Evolutionary conservation across 2,329 filamentous ascomycete genomes (phyloP), one percentile per base, ranked within the genome.

Genomic region (Aspergillus fischeri): DNA sequence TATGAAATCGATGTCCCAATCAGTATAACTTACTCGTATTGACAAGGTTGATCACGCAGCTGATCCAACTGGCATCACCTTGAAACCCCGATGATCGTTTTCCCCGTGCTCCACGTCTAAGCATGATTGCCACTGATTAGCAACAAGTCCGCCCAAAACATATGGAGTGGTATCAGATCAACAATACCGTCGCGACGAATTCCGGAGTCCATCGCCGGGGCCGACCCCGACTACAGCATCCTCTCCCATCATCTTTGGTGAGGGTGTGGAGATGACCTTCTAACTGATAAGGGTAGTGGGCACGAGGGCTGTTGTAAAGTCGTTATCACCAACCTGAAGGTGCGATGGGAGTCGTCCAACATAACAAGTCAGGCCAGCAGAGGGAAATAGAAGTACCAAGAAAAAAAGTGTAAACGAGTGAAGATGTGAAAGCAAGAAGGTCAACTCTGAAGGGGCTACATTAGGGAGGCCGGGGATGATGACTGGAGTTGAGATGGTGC

Each of bases 1-100:
- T 21, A 54, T 35, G 55, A 29, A 29, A 27, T 50, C 7, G 24
- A 24, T 27, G 21, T 7, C 44, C 3, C 24, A 24, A 47, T 6
- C 44, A 17, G 44, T 14, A 24, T 47, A 44, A 70, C 75, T 72
- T 60, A 94, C 91, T 99, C 20, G 94, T 99, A 75, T 99, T 99
- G 63, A 97, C 82, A 63, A 99, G 81, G 74, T 99, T 99, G 77
- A 97, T 89, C 64, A 94, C 89, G 72, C 92, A 96, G 78, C 92
- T 96, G 54, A 88, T 75, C 86, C 90, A 96, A 65, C 90, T 89
- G 65, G 94, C 94, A 70, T 92, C 85, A 54, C 94, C 92, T 59
- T 75, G 75, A 45, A 76, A 71, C 52, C 88, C 88, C 56, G 81
- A 83, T 74, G 89, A 86, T 77, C 92, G 92, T 67, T 88, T 86